These are phyloP conservation scores for Puccinia polysora DNA, from an alignment of 1,284 basidiomycete species.

Conservation along the genomic window DNA sequence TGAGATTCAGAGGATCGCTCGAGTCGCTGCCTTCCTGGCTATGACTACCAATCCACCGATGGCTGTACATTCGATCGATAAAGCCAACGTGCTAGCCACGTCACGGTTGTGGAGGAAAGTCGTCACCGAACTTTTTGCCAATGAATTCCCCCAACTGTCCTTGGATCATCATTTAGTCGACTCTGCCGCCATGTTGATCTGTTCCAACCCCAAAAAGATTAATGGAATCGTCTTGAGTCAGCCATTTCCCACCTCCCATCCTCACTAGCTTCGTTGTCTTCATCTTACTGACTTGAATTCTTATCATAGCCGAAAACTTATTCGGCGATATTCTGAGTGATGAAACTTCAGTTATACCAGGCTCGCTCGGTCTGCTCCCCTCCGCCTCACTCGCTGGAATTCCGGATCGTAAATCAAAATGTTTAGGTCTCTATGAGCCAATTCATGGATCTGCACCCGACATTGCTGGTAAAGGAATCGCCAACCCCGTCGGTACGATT, in stretches of 20 bases:
- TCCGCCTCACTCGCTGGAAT: slow-evolving; percentile 91
- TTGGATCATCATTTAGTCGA: slow-evolving; percentile 86
- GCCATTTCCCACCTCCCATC: neutral
- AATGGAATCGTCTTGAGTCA: slow-evolving; percentile 82
- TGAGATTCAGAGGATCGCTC: slow-evolving; percentile 90
- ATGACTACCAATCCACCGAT: slow-evolving; percentile 76
- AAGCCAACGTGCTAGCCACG: slow-evolving; percentile 96
- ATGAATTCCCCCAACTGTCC: slow-evolving; percentile 78
- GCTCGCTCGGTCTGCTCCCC: slow-evolving; percentile 89
- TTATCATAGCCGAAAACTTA: slow-evolving; percentile 68
- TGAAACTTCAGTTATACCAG: slow-evolving; percentile 94
- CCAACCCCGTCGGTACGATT: slow-evolving; percentile 96
- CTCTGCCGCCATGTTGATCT: slow-evolving; percentile 93
- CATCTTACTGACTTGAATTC: neutral
- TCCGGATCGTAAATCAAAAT: slow-evolving; percentile 67
- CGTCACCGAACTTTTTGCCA: slow-evolving; percentile 72
- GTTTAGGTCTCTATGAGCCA: slow-evolving; percentile 87
- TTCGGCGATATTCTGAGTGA: slow-evolving; percentile 90
- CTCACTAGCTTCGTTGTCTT: neutral
- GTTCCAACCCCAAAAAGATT: slow-evolving; percentile 82
- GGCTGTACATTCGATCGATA: slow-evolving; percentile 89
- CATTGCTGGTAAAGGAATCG: slow-evolving; percentile 89
- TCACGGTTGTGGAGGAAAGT: slow-evolving; percentile 91
- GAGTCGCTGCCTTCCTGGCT: slow-evolving; percentile 90
- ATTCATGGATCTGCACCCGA: slow-evolving; percentile 86